Evolutionary conservation across 164 flowering plant genomes (phyloP).

Genomic region (Akebia trifoliata): DNA sequence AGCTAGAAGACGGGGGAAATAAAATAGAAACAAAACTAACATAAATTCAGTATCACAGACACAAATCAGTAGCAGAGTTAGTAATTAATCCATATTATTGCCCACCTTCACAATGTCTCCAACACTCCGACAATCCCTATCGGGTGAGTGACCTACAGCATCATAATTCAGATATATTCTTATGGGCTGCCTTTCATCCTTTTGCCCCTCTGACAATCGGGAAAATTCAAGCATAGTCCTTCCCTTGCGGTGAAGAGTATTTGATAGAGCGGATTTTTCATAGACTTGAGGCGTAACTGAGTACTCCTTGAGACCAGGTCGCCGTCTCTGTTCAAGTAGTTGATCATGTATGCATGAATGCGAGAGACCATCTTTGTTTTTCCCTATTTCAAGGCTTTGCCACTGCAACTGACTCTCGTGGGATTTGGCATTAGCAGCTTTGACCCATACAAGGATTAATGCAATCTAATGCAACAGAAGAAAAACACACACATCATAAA

Average conservation of each 20-base stretch:
- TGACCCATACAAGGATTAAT: constrained; percentile 38
- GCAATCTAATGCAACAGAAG: constrained; percentile 38
- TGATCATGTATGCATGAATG: constrained; percentile 99
- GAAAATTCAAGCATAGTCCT: constrained; percentile 64
- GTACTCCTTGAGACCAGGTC: constrained; percentile 79
- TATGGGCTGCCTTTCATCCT: constrained; percentile 62
- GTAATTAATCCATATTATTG: constrained; percentile 5
- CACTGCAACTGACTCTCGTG: constrained; percentile 28
- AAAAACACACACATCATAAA: not conserved
- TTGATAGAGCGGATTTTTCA: constrained; percentile 31
- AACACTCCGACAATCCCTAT: constrained; percentile 83
- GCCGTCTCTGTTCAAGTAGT: constrained; percentile 77
- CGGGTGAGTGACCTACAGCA: constrained; percentile 96
- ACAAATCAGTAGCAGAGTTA: constrained; percentile 1
- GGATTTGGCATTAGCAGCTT: constrained; percentile 29
- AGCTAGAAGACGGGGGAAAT: constrained; percentile 41
- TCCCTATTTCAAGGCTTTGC: constrained; percentile 32
- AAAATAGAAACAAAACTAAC: constrained; percentile 6
- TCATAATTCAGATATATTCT: constrained; percentile 95
- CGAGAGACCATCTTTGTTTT: constrained; percentile 39
- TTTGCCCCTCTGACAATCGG: constrained; percentile 17
- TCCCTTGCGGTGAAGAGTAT: constrained; percentile 44
- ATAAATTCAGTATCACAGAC: constrained; percentile 5
- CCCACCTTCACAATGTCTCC: constrained; percentile 90
- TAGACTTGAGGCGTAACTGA: constrained; percentile 91